Conservation (phyloP, 2,329 filamentous ascomycete species). For the Aureobasidium musti region DNA sequence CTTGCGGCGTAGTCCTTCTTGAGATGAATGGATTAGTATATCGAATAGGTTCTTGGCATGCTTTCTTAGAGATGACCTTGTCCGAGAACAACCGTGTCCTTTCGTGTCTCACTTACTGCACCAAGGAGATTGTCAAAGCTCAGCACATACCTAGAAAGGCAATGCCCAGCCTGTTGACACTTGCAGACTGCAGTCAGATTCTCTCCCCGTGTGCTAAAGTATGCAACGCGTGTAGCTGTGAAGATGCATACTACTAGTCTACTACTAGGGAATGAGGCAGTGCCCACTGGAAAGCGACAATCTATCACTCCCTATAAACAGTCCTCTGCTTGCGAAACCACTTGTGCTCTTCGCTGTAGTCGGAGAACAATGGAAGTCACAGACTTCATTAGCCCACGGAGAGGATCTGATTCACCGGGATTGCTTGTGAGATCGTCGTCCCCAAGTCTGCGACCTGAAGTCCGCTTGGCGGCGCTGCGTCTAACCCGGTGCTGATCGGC, state of each 20-base stretch:
- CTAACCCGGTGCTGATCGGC: not conserved
- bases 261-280: no score
- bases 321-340: no score
- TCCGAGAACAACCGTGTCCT: not conserved
- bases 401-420: not conserved
- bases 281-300: no score
- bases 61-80: not conserved
- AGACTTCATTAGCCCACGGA: no score
- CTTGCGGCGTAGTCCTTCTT: not conserved
- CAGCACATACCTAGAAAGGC: not conserved
- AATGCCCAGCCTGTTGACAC: not conserved
- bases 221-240: no score
- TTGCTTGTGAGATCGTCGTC: conserved; percentile 1
- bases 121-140: not conserved
- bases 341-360: no score
- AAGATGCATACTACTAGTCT: no score
- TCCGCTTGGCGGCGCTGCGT: not conserved
- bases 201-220: no score
- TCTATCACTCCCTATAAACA: no score
- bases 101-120: not conserved
- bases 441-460: not conserved
- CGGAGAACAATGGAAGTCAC: no score
- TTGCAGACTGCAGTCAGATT: no score
- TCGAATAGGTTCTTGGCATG: not conserved
- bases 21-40: not conserved